phyloP scores from a whole-genome alignment of 2,329 filamentous ascomycete genomes.

The Paraphoma sp. region DNA sequence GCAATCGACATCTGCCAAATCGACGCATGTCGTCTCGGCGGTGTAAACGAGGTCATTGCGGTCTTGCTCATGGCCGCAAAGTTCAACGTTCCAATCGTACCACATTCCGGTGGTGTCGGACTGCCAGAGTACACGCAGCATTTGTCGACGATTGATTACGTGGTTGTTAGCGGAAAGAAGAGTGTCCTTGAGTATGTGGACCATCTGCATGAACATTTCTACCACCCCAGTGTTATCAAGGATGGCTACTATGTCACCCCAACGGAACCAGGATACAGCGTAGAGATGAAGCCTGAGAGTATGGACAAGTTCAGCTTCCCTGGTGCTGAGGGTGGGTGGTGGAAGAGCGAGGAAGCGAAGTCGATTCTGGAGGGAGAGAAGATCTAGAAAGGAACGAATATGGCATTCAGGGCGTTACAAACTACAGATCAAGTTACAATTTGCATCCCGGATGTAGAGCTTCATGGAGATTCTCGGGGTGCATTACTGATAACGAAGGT shows the following conservation, averaged over 20 bases:
- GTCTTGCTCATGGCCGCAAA: slow-evolving; percentile 86
- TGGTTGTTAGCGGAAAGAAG: slow-evolving; percentile 80
- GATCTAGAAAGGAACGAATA: slow-evolving; percentile 34
- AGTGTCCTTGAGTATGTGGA: slow-evolving; percentile 91
- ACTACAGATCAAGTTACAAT: no score
- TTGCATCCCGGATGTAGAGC: no score
- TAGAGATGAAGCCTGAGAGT: slow-evolving; percentile 90
- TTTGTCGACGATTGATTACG: slow-evolving; percentile 90
- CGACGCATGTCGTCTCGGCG: slow-evolving; percentile 87
- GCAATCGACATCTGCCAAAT: slow-evolving; percentile 90
- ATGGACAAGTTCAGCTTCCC: slow-evolving; percentile 83
- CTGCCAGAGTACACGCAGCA: slow-evolving; percentile 95
- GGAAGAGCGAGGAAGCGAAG: slow-evolving; percentile 81
- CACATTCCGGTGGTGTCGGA: slow-evolving; percentile 87
- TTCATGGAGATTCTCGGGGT: no score
- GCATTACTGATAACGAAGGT: no score
- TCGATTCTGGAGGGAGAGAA: slow-evolving; percentile 69
- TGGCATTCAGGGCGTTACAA: not conserved
- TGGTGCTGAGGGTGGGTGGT: slow-evolving; percentile 82
- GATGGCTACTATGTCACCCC: slow-evolving; percentile 90
- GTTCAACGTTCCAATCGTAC: slow-evolving; percentile 81
- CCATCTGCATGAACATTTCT: slow-evolving; percentile 91
- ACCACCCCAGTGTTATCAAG: slow-evolving; percentile 79
- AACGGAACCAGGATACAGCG: slow-evolving; percentile 81
- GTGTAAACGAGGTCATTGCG: slow-evolving; percentile 91